These are phyloP conservation scores for Phytophthora syringae DNA, from an alignment of 352 stramenopile species.

Conservation along the genomic window DNA sequence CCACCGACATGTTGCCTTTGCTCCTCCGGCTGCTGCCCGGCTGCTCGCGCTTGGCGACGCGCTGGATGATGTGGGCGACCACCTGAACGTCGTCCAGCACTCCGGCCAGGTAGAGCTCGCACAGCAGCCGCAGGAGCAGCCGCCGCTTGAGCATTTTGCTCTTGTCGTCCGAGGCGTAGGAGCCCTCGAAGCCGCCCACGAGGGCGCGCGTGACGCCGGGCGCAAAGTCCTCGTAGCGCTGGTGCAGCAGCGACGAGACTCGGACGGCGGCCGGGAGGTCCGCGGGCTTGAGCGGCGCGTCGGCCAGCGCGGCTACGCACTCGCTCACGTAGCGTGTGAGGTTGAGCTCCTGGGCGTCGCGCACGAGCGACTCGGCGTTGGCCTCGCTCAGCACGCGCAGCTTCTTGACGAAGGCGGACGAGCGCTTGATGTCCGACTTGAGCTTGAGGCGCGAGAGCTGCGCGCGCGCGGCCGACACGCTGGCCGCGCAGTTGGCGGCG, in stretches of 20 bases:
- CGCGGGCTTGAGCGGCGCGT: slow-evolving; percentile 84
- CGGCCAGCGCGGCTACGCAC: slow-evolving; percentile 89
- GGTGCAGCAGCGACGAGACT: slow-evolving; percentile 91
- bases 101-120: slow-evolving; percentile 82
- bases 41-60: slow-evolving; percentile 66
- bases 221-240: slow-evolving; percentile 92
- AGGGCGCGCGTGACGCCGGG: slow-evolving; percentile 60
- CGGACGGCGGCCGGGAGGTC: slow-evolving; percentile 89
- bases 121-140: slow-evolving; percentile 80
- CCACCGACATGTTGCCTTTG: slow-evolving; percentile 54
- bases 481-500: slow-evolving; percentile 53
- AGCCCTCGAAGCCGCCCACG: slow-evolving; percentile 60
- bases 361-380: slow-evolving; percentile 75
- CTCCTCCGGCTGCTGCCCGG: slow-evolving; percentile 20
- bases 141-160: slow-evolving; percentile 75
- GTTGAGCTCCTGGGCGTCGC: slow-evolving; percentile 92
- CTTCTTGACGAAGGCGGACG: slow-evolving; percentile 98
- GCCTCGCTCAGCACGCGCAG: slow-evolving; percentile 85
- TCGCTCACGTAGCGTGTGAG: slow-evolving; percentile 96
- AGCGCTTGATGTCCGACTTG: slow-evolving; percentile 99
- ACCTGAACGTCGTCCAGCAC: slow-evolving; percentile 79
- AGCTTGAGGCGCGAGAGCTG: slow-evolving; percentile 92
- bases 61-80: slow-evolving; percentile 84
- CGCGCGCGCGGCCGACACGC: slow-evolving; percentile 66
- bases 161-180: slow-evolving; percentile 73